Evolutionary conservation across 2,329 filamentous ascomycete species (phyloP), one percentile per base, ranked within the genome.

Genomic region (Magnaporthiopsis poae): DNA sequence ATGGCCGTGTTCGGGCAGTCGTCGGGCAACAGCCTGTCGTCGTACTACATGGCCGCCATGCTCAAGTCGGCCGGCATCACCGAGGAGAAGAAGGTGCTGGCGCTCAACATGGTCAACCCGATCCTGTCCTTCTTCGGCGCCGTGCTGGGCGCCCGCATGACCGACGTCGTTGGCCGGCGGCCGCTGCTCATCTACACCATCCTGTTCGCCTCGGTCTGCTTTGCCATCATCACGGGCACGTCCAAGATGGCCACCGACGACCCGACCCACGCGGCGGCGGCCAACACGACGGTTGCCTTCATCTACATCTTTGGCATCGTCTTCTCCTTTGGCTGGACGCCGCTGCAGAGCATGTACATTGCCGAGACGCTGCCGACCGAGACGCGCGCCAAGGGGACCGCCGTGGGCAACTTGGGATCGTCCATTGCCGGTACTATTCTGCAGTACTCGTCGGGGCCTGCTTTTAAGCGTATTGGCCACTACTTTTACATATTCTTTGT

Each of bases 161-260:
- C 84, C 1, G 85, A 87, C 59, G 78, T 79, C 1, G 68, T 87
- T 7, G 84, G 86, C n/a, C 83, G 86, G 56, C 82, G 86, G 2
- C 82, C 83, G 0, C 74, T 86, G 9, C 73, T 86, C 15, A 72
- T 86, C 3, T 79, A 77, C 71, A 78, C 78, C 4, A 81, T 80
- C 60, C 71, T 81, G 13, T 81, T 79, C 68, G 78, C 77, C 64
- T 80, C 79, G 0, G 69, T 76, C 68, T 82, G 80, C 71, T 83
- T 83, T 63, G 80, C 79, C 52, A 74, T 81, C 69, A 79, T 84
- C 64, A 82, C 80, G 0, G 80, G 80, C 2, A 82, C 80, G 0
- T 79, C 77, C 68, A 82, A 82, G 70, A 63, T 80, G 35, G 75
- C 79, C 0, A 73, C 74, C 0, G 77, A 78, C 11, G 70, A 79